These are phyloP conservation scores for Aureobasidium zeae DNA, from an alignment of 2,329 filamentous ascomycete species.

Conservation along the genomic window DNA sequence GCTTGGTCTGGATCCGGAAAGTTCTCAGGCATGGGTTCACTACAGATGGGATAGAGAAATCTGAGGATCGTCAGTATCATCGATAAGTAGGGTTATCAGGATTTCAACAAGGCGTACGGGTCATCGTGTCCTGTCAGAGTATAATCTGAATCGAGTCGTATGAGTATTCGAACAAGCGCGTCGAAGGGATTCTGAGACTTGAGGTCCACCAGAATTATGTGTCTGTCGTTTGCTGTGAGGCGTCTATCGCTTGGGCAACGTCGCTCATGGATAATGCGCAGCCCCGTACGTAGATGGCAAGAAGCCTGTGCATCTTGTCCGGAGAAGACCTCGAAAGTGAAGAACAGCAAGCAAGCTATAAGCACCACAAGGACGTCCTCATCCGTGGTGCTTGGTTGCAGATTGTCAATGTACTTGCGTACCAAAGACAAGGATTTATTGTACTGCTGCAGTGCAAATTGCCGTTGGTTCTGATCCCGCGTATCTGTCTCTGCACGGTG, in stretches of 20 bases:
- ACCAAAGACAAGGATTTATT: background rate
- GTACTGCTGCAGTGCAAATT: constrained; percentile 1
- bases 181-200: background rate
- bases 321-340: background rate
- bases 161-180: background rate
- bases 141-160: constrained; percentile 1
- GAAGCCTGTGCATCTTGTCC: background rate
- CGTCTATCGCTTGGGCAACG: background rate
- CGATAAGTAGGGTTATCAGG: too few species aligned
- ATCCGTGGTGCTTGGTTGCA: background rate
- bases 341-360: background rate
- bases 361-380: background rate
- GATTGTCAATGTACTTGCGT: background rate
- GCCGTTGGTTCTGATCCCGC: background rate
- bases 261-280: constrained; percentile 3
- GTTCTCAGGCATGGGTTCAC: too few species aligned
- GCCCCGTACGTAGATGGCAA: background rate
- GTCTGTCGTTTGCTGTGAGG: background rate
- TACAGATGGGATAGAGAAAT: background rate
- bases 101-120: background rate
- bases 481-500: background rate
- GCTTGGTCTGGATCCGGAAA: background rate
- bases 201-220: background rate
- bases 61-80: background rate
- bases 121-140: background rate